Percentiles rank a stretch among this genome's conserved stretches.
phyloP scores from a whole-genome alignment of 2,329 filamentous ascomycete species.

The Cephalotrichum gorgonifer region DNA sequence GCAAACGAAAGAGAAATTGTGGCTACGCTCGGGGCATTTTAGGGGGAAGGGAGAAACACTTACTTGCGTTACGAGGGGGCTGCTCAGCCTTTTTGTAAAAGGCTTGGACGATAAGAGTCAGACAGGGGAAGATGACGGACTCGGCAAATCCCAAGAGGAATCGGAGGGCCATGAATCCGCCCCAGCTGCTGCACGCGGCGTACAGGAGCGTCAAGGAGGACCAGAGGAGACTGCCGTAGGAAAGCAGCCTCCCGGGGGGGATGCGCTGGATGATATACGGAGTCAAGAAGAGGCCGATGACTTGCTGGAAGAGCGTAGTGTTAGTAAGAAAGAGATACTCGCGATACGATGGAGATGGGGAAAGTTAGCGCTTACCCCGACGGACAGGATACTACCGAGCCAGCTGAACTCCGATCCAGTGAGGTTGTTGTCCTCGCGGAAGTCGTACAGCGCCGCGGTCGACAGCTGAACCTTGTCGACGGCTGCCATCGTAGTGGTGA shows the following conservation, averaged over 20 bases:
- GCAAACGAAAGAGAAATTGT: too few relatives aligned
- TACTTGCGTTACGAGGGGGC: neutral
- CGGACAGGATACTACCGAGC: conserved; percentile 29
- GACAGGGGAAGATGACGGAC: conserved; percentile 34
- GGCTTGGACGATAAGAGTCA: conserved; percentile 38
- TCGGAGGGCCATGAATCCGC: conserved; percentile 9
- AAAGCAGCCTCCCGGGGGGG: conserved; percentile 9
- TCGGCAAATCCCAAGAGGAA: conserved; percentile 20
- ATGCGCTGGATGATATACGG: conserved; percentile 10
- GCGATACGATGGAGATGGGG: conserved; percentile 9
- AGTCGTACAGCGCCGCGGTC: conserved; percentile 27
- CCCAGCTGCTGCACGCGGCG: conserved; percentile 9
- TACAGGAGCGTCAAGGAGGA: conserved; percentile 8
- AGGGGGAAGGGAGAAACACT: neutral
- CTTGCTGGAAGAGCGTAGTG: neutral
- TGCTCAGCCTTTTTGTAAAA: conserved; percentile 12
- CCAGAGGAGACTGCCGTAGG: conserved; percentile 8
- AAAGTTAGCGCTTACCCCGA: conserved; percentile 11
- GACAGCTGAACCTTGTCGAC: conserved; percentile 5
- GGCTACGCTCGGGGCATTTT: too few relatives aligned
- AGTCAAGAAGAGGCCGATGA: neutral
- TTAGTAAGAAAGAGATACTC: conserved; percentile 13
- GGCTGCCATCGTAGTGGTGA: neutral
- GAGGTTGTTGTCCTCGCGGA: conserved; percentile 23
- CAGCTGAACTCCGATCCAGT: conserved; percentile 25